phyloP scores from a whole-genome alignment of 164 flowering plant species.

The Amborella trichopoda region DNA sequence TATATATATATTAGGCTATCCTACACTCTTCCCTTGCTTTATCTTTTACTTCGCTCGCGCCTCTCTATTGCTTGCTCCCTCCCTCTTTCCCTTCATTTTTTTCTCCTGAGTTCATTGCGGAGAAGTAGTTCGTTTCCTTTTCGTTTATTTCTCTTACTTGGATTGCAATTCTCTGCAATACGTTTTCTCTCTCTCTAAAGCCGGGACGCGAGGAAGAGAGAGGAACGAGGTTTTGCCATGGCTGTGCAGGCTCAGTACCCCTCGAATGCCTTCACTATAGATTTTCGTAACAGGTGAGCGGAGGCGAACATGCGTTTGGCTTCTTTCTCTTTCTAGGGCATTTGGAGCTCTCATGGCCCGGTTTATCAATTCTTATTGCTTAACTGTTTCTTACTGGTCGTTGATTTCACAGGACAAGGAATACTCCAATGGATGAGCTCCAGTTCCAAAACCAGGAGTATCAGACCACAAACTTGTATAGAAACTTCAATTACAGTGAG shows the following conservation, averaged over 20 bases:
- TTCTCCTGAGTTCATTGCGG: too few species aligned
- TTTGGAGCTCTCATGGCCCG: too few species aligned
- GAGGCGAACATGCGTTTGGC: not conserved
- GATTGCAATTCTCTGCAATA: too few species aligned
- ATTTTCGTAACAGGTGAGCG: conserved; percentile 4
- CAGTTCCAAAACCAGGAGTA: not conserved
- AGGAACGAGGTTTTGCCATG: too few species aligned
- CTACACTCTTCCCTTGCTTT: not conserved
- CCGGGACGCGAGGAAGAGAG: too few species aligned
- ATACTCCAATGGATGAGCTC: not conserved
- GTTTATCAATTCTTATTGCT: not conserved
- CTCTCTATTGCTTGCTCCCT: too few species aligned
- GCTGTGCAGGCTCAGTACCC: conserved; percentile 16
- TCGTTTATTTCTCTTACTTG: too few species aligned
- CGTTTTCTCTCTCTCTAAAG: too few species aligned
- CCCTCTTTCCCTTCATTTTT: too few species aligned
- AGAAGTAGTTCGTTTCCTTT: too few species aligned
- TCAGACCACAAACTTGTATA: not conserved
- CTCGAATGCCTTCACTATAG: conserved; percentile 3
- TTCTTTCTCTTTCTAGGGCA: not conserved
- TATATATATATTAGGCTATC: not conserved
- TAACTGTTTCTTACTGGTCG: not conserved
- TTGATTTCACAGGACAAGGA: not conserved
- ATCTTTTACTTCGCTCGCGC: too few species aligned
- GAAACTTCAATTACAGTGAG: too few species aligned